Base-by-base conservation (phyloP, 345 rosid species). In the Populus ilicifolia region DNA sequence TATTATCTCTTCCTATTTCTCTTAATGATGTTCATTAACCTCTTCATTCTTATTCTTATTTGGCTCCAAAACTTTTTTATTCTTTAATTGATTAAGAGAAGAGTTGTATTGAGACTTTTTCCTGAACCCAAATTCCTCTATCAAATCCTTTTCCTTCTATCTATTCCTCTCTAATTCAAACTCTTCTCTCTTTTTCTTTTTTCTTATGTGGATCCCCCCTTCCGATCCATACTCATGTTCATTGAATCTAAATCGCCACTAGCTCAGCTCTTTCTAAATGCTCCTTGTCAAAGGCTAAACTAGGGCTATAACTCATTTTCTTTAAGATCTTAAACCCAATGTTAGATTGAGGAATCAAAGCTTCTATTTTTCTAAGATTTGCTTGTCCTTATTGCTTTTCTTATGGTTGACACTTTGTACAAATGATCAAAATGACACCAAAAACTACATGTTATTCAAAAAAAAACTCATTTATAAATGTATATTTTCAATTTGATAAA, bases 221-320 rank as follows among this genome's bases (percentile, higher is more conserved):
- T 65, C 98, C 98, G 64, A 96, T 90, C 78, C 97, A 98, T 4
- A 93, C 94, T 62, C 98, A 86, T 0, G 98, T 89, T 75, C 99
- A 87, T 70, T 95, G 83, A 83, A 96, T 96, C 80, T 92, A 81
- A 33, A 96, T 72, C 39, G 93, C 94, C 74, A 96, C 93, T 0
- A 98, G 98, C 79, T 91, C 95, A 16, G 87, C 90, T 29, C 81
- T 85, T 36, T 97, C 97, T 7, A 82, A 80, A 5, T 95, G 95
- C 75, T 91, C 89, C 84, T 90, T 96, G 59, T 97, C 97, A 79
- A 95, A 87, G 63, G 97, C 88, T 0, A 87, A 86, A n/a, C 97
- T 98, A 12, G 99, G 99, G 59, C 75, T 88, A 83, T 93, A 94
- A 80, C 99, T 98, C 98, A 96, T 96, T 78, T 88, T 94, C 88